These are phyloP conservation scores for Macadamia integrifolia DNA, from an alignment of 164 flowering plant species.

Conservation along the genomic window DNA sequence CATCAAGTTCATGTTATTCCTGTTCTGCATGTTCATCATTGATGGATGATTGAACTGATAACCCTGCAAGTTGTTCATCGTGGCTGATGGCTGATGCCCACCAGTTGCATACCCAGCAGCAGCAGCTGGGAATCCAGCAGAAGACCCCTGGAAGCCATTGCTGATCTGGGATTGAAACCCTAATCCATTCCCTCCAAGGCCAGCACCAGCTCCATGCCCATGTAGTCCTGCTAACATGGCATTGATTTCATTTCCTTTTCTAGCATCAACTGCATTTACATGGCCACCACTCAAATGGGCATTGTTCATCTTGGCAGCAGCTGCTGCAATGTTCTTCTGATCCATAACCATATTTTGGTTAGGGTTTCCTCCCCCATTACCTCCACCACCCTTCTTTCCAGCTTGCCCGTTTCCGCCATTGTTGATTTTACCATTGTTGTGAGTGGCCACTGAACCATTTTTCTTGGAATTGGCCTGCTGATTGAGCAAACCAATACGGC, in stretches of 20 bases:
- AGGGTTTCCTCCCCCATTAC: conserved; percentile 16
- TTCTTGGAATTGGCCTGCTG: conserved; percentile 36
- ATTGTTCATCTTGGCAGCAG: conserved; percentile 17
- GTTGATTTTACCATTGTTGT: conserved; percentile 19
- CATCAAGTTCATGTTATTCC: conserved; percentile 10
- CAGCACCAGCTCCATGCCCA: conserved; percentile 29
- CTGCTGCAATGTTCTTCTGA: conserved; percentile 19
- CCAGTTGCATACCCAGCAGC: conserved; percentile 21
- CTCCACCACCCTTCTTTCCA: conserved; percentile 24
- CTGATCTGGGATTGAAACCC: conserved; percentile 26
- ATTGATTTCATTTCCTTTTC: conserved; percentile 25
- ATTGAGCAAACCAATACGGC: conserved; percentile 28
- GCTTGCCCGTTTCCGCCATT: conserved; percentile 17
- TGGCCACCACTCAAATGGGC: conserved; percentile 15
- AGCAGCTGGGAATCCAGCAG: conserved; percentile 19
- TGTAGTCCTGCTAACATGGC: conserved; percentile 42
- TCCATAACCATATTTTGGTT: conserved; percentile 36
- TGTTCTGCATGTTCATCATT: conserved; percentile 31
- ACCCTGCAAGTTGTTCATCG: conserved; percentile 42
- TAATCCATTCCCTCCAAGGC: conserved; percentile 20
- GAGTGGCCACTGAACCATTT: conserved; percentile 10
- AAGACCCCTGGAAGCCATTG: conserved; percentile 26
- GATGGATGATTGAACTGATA: conserved; percentile 25
- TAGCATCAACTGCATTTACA: conserved; percentile 8
- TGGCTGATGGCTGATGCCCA: conserved; percentile 25